phyloP scores from a whole-genome alignment of 2,329 filamentous ascomycete species.

The Catunica adiposa region DNA sequence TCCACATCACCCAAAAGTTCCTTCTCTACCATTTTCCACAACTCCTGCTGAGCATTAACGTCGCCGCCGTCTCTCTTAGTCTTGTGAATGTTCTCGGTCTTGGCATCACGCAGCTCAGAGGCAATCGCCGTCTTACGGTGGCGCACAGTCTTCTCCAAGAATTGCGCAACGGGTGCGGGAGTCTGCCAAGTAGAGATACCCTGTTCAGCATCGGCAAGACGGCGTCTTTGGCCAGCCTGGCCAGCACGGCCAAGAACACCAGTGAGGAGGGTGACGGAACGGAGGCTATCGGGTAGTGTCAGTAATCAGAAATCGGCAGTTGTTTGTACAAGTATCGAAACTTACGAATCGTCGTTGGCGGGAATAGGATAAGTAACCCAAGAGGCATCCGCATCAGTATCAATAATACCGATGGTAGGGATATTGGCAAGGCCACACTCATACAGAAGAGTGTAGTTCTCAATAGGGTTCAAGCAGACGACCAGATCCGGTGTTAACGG shows the following conservation, averaged over 20 bases:
- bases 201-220: conserved; percentile 43
- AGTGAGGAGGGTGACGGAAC: conserved; percentile 64
- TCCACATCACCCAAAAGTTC: conserved; percentile 12
- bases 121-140: conserved; percentile 8
- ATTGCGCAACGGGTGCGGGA: conserved; percentile 26
- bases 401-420: conserved; percentile 85
- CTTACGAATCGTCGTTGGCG: conserved; percentile 83
- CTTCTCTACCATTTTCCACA: conserved; percentile 14
- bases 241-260: conserved; percentile 76
- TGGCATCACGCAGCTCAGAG: conserved; percentile 10
- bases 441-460: conserved; percentile 80
- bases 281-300: conserved; percentile 41
- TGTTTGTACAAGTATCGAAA: conserved; percentile 8
- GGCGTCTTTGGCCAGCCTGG: conserved; percentile 53
- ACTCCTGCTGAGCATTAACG: conserved; percentile 13
- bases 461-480: conserved; percentile 77
- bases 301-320: neutral
- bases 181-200: conserved; percentile 50
- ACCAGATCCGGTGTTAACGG: conserved; percentile 77
- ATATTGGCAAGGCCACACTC: conserved; percentile 81
- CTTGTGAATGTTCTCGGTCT: conserved; percentile 9
- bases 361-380: conserved; percentile 96
- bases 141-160: conserved; percentile 20
- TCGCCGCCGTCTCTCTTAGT: conserved; percentile 13
- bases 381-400: conserved; percentile 81